Evolutionary conservation across 768 basidiomycete genomes (phyloP).

Genomic region (Daedalea quercina): DNA sequence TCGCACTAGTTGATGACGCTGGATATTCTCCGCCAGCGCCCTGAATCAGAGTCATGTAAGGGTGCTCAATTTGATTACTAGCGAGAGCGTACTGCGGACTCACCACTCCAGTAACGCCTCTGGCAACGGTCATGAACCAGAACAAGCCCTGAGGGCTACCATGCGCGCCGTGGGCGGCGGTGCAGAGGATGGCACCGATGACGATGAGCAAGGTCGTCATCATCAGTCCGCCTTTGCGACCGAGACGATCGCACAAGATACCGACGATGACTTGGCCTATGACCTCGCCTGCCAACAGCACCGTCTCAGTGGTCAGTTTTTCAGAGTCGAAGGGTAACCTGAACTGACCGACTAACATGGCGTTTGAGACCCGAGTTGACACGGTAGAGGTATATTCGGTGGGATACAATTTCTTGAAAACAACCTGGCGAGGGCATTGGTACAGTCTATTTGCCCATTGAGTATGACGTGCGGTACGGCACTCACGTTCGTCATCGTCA

Average conservation of each 20-base stretch:
- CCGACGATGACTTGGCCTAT: constrained; percentile 59
- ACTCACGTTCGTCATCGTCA: constrained; percentile 62
- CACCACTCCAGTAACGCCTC: constrained; percentile 67
- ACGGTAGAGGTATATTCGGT: constrained; percentile 51
- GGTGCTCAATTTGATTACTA: too few relatives aligned
- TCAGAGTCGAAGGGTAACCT: too few relatives aligned
- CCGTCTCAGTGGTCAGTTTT: too few relatives aligned
- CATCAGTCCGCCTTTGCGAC: constrained; percentile 70
- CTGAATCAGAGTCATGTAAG: too few relatives aligned
- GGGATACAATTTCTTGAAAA: constrained; percentile 60
- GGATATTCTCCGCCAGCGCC: constrained; percentile 80
- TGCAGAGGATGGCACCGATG: constrained; percentile 60
- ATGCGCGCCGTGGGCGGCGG: constrained; percentile 57
- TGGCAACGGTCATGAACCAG: constrained; percentile 69
- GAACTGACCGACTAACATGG: constrained; percentile 56
- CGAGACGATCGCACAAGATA: constrained; percentile 60
- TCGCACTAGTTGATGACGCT: constrained; percentile 61
- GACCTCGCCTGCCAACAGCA: constrained; percentile 59
- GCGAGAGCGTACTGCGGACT: constrained; percentile 16
- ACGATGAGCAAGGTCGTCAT: constrained; percentile 64
- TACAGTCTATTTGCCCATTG: neutral
- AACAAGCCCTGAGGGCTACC: constrained; percentile 56
- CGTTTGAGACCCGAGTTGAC: constrained; percentile 65
- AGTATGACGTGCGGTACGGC: neutral
- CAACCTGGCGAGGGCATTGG: constrained; percentile 41